Evolutionary conservation across 352 stramenopile genomes (phyloP), one percentile per base, ranked within the genome.

Genomic region (Phytophthora sansomeana): DNA sequence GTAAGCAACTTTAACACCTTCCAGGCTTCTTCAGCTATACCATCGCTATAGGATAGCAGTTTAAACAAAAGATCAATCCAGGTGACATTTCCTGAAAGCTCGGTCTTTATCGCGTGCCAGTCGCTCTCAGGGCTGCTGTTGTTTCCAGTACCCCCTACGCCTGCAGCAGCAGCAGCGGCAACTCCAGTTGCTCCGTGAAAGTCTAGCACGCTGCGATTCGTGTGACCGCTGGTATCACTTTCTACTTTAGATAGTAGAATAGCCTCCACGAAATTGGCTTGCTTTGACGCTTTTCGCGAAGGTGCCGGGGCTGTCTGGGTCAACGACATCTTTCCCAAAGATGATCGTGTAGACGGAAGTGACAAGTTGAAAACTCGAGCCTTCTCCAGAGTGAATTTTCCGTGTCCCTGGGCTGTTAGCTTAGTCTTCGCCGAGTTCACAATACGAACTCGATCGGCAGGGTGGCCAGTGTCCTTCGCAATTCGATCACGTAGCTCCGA

Each of bases 1-100:
- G 77, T 74, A 11, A 96, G 61, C 29, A 93, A 63, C 47, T 90
- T 94, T 13, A 96, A 46, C 17, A 94, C 67, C 54, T 91, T 91
- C 81, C 81, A 91, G 9, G 81, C 82, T 72, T 91, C 87, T 63
- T 92, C 87, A 46, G 76, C 80, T 17, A 91, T 80, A 30, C 69
- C 74, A 29, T 75, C 67, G 4, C 63, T 64, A 28, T 79, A 78
- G 3, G 77, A 75, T 10, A 93, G 62, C 43, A 91, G 56, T 3
- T 77, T 55, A 52, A 91, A 89, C 5, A 95, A 21, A 24, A 84
- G 60, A 29, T 54, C 35, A 38, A 87, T 19, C 61, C 71, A 82
- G 1, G 52, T 72, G 24, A 77, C 62, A 39, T 76, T 88, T 46
- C 67, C 75, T 48, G 80, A 85, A 33, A 93, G 76, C 35, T 91